These are phyloP conservation scores for Podaxis pistillaris DNA, from an alignment of 768 basidiomycete genomes.

Conservation along the genomic window DNA sequence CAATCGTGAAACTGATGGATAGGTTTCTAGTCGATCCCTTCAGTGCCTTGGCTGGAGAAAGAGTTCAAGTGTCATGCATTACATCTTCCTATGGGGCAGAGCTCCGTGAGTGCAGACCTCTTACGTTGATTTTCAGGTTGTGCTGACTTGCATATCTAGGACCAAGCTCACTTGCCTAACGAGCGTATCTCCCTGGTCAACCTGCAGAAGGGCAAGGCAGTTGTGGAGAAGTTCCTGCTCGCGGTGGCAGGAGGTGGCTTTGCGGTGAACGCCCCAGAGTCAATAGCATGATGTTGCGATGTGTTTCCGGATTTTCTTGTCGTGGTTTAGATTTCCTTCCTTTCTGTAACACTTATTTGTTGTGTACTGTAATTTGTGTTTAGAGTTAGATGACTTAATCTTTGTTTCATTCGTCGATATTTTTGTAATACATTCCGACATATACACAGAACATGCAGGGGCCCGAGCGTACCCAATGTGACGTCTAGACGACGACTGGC, in stretches of 20 bases:
- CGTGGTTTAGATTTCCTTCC: neutral
- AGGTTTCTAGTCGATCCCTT: constrained; percentile 77
- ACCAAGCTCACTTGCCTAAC: constrained; percentile 91
- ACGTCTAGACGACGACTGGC: constrained; percentile 32
- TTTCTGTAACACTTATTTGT: neutral
- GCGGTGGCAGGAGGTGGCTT: constrained; percentile 41
- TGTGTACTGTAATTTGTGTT: neutral
- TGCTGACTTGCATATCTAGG: constrained; percentile 40
- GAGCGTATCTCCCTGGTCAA: constrained; percentile 88
- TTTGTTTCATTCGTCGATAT: neutral
- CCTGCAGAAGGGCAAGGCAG: constrained; percentile 72
- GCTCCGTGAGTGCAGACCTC: constrained; percentile 53
- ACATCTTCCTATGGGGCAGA: constrained; percentile 94
- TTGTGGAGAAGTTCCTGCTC: constrained; percentile 70
- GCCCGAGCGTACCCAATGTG: neutral
- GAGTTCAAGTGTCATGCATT: constrained; percentile 86
- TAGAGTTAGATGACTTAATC: too few relatives aligned
- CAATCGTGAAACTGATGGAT: neutral
- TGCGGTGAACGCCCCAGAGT: neutral
- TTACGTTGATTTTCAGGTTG: neutral
- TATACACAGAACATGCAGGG: neutral
- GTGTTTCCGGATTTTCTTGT: neutral
- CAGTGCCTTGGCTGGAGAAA: constrained; percentile 91
- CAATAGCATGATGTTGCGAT: neutral
- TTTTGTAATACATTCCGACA: neutral